Evolutionary conservation across 345 rosid genomes (phyloP), one percentile per base, ranked within the genome.

Genomic region (Eutrema heterophyllum): DNA sequence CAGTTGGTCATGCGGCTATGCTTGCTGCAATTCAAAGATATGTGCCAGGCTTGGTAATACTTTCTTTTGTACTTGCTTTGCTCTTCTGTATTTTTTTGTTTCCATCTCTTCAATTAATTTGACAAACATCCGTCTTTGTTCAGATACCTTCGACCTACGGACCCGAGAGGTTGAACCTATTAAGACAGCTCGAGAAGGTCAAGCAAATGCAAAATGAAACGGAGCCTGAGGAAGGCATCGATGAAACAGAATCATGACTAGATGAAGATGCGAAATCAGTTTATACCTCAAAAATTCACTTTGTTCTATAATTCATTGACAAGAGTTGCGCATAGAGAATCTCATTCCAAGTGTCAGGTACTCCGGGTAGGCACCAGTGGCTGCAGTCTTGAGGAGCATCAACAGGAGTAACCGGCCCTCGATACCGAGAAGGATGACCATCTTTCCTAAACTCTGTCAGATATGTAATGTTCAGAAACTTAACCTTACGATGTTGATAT

Each of bases 121-220:
- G 67, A 68, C 9, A 52, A 71, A 41, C 26, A 41, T 7, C 3
- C 60, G n/a, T 78, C 57, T 49, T 68, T 69, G 70, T 72, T 62
- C 86, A 95, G 97, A 90, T 95, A 80, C 99, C 99, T 67, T 90
- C 96, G 9, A 88, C 97, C 5, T 95, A 95, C 55, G 99, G 99
- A 73, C 64, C 91, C 36, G 97, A 95, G 81, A 88, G 99, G 81
- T 73, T 95, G 78, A 88, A 83, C 80, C 96, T 95, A 26, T 75
- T 92, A 81, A 85, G 97, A 84, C 93, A 90, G 84, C 97, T 90
- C 44, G 92, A 95, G 81, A 88, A 90, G 80, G 84, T 91, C 78
- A 92, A 86, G 82, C 86, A 88, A 81, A 80, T 83, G 81, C 82
- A 91, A 80, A 46, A 57, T 27, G 95, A 87, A 78, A 68, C 59